These are phyloP conservation scores for Ganoderma boninense DNA, from an alignment of 1,284 basidiomycete genomes.

Conservation along the genomic window DNA sequence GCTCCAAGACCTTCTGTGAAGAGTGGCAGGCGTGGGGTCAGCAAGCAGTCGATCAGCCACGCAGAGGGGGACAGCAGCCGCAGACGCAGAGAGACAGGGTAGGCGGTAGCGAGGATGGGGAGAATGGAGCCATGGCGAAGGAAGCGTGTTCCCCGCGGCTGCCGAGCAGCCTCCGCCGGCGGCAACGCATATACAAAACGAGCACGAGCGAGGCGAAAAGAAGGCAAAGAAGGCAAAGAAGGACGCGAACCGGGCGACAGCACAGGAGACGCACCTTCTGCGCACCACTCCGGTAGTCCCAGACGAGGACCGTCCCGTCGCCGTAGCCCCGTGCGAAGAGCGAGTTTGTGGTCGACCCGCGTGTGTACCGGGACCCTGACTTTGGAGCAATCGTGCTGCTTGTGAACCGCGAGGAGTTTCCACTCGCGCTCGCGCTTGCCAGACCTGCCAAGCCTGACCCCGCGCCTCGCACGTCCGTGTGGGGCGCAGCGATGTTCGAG, in stretches of 20 bases:
- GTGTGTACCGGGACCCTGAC: constrained; percentile 35
- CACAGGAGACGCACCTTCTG: constrained; percentile 45
- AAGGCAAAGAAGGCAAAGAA: constrained; percentile 17
- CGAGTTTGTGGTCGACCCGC: constrained; percentile 42
- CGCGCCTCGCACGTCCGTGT: neutral
- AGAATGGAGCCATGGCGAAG: constrained; percentile 7
- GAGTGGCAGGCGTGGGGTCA: constrained; percentile 19
- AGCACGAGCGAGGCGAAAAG: neutral
- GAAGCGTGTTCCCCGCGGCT: constrained; percentile 9
- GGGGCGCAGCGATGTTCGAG: neutral
- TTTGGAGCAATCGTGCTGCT: constrained; percentile 19
- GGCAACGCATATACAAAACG: constrained; percentile 10
- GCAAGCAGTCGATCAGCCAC: constrained; percentile 16
- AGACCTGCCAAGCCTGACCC: neutral
- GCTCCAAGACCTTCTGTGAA: constrained; percentile 47
- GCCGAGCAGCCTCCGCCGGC: neutral
- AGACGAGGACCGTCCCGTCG: constrained; percentile 54
- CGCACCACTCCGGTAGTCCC: constrained; percentile 56
- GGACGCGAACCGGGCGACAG: neutral
- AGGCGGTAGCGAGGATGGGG: constrained; percentile 13
- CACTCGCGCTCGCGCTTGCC: constrained; percentile 28
- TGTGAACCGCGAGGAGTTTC: constrained; percentile 17
- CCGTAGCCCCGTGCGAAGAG: constrained; percentile 56
- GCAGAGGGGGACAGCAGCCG: neutral
- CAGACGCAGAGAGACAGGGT: neutral